These are phyloP conservation scores for Penicillium corylophilum DNA, from an alignment of 2,329 filamentous ascomycete species.

Conservation along the genomic window DNA sequence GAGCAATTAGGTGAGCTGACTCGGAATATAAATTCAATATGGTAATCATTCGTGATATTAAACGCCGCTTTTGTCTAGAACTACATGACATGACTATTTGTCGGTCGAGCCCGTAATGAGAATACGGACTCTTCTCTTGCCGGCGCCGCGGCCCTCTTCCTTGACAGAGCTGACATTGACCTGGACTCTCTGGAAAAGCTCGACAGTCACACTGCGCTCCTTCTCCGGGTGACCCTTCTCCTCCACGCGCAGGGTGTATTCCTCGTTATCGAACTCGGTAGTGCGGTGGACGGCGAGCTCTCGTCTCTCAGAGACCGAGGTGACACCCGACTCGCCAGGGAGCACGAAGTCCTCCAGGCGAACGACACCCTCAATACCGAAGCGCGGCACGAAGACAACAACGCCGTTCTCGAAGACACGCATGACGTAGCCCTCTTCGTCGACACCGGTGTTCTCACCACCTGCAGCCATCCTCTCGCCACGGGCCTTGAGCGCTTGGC, in stretches of 20 bases:
- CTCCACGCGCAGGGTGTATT: slow-evolving; percentile 68
- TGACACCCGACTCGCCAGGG: slow-evolving; percentile 52
- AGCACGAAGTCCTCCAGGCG: slow-evolving; percentile 78
- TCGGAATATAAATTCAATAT: not conserved
- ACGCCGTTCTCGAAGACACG: slow-evolving; percentile 96
- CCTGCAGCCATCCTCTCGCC: slow-evolving; percentile 46
- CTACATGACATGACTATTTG: slow-evolving; percentile 15
- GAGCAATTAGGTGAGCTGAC: too few species aligned
- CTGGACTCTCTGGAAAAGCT: slow-evolving; percentile 87
- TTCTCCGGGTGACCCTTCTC: slow-evolving; percentile 48
- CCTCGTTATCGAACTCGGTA: slow-evolving; percentile 79
- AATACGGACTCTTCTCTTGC: slow-evolving; percentile 70
- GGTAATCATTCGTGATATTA: not conserved
- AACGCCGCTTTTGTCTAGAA: slow-evolving; percentile 15
- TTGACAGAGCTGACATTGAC: slow-evolving; percentile 89
- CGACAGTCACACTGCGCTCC: slow-evolving; percentile 55
- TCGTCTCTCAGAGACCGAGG: slow-evolving; percentile 33
- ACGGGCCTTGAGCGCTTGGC: slow-evolving; percentile 82
- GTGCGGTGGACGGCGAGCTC: slow-evolving; percentile 56
- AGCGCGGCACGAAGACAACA: slow-evolving; percentile 91
- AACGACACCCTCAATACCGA: slow-evolving; percentile 92
- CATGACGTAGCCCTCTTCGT: slow-evolving; percentile 95
- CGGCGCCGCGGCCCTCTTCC: slow-evolving; percentile 77
- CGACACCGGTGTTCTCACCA: slow-evolving; percentile 47
- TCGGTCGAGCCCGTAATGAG: slow-evolving; percentile 36